Evolutionary conservation across 345 rosid species (phyloP).

Genomic region (Syzygium oleosum): DNA sequence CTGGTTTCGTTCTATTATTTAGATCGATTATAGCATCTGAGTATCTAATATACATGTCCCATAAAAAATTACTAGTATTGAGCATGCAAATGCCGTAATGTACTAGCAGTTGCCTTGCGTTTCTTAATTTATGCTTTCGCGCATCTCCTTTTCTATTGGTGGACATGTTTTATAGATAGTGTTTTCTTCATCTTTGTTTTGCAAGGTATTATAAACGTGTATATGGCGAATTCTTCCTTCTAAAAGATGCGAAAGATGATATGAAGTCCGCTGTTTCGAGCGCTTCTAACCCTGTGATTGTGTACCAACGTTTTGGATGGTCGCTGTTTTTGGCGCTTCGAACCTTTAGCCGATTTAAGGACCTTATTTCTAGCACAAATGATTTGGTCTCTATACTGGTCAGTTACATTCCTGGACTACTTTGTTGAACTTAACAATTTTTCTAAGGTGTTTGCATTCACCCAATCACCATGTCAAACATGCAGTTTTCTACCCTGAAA

Average conservation of each 20-base stretch:
- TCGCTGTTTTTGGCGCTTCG: constrained; percentile 87
- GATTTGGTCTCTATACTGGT: constrained; percentile 90
- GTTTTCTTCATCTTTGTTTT: background rate
- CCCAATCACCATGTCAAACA: background rate
- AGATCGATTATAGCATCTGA: background rate
- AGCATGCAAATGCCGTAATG: background rate
- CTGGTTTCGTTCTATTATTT: background rate
- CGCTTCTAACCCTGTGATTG: constrained; percentile 26
- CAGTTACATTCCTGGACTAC: constrained; percentile 17
- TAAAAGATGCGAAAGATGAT: constrained; percentile 38
- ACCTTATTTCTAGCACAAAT: constrained; percentile 79
- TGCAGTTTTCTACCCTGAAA: background rate
- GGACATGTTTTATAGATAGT: background rate
- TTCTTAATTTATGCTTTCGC: background rate
- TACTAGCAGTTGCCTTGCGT: background rate
- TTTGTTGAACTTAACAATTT: background rate
- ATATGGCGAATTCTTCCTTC: constrained; percentile 61
- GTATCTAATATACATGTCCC: background rate
- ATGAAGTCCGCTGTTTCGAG: constrained; percentile 24
- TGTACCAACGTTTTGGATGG: constrained; percentile 92
- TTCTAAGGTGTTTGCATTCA: background rate
- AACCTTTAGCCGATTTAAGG: constrained; percentile 70
- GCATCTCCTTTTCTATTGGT: background rate
- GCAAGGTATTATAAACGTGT: constrained; percentile 69
- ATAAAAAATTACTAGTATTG: background rate